Conservation (phyloP, 352 stramenopile genomes). For the Lagenidium giganteum region DNA sequence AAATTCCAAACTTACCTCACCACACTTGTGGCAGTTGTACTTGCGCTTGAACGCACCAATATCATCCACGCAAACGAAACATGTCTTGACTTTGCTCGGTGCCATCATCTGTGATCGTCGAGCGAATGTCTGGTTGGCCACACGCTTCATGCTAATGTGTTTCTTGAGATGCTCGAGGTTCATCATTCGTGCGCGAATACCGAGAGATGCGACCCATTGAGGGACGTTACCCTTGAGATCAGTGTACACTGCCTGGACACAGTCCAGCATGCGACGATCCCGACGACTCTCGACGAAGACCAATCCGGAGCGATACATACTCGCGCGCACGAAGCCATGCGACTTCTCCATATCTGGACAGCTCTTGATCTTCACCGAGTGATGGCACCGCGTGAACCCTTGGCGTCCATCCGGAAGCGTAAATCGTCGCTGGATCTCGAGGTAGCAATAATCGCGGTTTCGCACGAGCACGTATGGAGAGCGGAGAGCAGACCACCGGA, state of each 20-base stretch:
- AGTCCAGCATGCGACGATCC: constrained; percentile 65
- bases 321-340: constrained; percentile 70
- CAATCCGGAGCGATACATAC: constrained; percentile 77
- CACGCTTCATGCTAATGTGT: constrained; percentile 76
- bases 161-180: constrained; percentile 75
- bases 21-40: constrained; percentile 84
- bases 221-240: constrained; percentile 78
- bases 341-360: constrained; percentile 79
- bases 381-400: constrained; percentile 69
- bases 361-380: constrained; percentile 84
- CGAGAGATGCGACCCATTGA: constrained; percentile 56
- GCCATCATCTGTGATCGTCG: constrained; percentile 59
- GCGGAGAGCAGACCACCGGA: constrained; percentile 67
- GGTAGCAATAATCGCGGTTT: constrained; percentile 73
- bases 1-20: constrained; percentile 27
- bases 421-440: constrained; percentile 75
- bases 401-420: constrained; percentile 42
- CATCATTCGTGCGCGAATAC: constrained; percentile 61
- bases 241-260: constrained; percentile 78
- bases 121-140: constrained; percentile 69
- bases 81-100: constrained; percentile 68
- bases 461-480: constrained; percentile 70
- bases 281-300: constrained; percentile 76
- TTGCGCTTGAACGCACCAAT: constrained; percentile 75
- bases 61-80: constrained; percentile 76